These are phyloP conservation scores for Daldinia grandis DNA, from an alignment of 495 filamentous ascomycete species.

Conservation along the genomic window DNA sequence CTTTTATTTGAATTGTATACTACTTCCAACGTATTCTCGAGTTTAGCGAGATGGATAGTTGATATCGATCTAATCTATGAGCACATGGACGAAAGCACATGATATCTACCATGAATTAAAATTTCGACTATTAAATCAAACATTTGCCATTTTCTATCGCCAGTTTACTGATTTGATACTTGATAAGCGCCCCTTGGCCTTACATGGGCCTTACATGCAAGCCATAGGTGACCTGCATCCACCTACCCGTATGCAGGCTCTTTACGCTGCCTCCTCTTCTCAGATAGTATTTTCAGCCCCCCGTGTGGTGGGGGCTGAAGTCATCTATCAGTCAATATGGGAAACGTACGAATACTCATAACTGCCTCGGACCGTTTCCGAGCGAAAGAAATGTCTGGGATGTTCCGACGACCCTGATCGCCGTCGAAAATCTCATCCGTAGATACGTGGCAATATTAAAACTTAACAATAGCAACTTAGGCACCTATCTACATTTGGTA, in stretches of 20 bases:
- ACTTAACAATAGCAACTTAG: constrained; percentile 17
- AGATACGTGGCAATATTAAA: constrained; percentile 12
- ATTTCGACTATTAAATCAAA: constrained; percentile 1
- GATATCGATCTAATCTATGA: background rate
- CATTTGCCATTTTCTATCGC: constrained; percentile 7
- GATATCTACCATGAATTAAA: background rate
- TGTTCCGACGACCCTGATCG: constrained; percentile 14
- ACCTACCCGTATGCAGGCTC: constrained; percentile 1
- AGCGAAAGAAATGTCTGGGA: constrained; percentile 21
- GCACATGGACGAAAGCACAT: background rate
- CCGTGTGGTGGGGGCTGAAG: constrained; percentile 28
- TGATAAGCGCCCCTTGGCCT: constrained; percentile 15
- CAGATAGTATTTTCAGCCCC: constrained; percentile 25
- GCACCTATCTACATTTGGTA: constrained; percentile 12
- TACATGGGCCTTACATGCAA: constrained; percentile 26
- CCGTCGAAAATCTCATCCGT: constrained; percentile 10
- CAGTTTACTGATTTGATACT: constrained; percentile 3
- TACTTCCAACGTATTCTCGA: background rate
- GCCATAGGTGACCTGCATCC: constrained; percentile 19
- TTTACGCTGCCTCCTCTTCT: constrained; percentile 16
- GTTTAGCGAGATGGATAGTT: background rate
- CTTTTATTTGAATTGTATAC: background rate
- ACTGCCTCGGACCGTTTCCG: constrained; percentile 27
- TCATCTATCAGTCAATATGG: constrained; percentile 13
- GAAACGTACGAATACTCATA: constrained; percentile 20